Base-by-base conservation (phyloP, 768 basidiomycete genomes). In the Lyophyllum decastes region DNA sequence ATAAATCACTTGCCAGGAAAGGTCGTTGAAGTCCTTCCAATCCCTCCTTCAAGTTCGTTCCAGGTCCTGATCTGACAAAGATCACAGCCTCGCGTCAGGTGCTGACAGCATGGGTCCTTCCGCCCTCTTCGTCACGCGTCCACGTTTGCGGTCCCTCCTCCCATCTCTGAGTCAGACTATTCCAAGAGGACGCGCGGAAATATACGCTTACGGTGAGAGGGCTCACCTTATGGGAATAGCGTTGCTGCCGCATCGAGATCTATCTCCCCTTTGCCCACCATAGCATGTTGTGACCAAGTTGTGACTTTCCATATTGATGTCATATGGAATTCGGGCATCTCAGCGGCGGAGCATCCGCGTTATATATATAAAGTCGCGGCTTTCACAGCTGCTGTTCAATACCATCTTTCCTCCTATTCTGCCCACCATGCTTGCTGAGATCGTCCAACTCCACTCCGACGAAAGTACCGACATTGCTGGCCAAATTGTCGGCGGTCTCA, bases 401-500 rank as follows among this genome's bases (percentile, higher is more conserved):
- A 40, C 35, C 41, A 30, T 41, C 45, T 34, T 25, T 40, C 25
- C 26, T 44, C 34, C 16, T 26, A 38, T 41, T 26, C 22, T 54
- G 16, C 50, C 44, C 43, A 55, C 27, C 49, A 82, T 81, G 80
- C 63, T 77, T 55, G 68, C 73, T 45, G 76, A 82, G 66, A 85
- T 87, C 46, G 64, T 85, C 48, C 79, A 85, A 58, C 70, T 86
- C 45, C 84, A 73, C 27, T 73, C 70, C 9, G 64, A 70, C 24
- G 68, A 70, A 58, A 70, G 68, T 19, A 60, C 64, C 40, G 78
- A 79, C 66, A 70, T 85, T 48, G 64, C 73, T 19, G 66, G 76
- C 44, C 70, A 84, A 45, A 78, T 92, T 48, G 52, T 82, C 41
- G 71, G 71, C 24, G 89, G 90, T 17, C 80, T 93, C 8, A 71